Base-by-base conservation (phyloP, 371 early-diverging fungal species). In the Mortierella sp. region DNA sequence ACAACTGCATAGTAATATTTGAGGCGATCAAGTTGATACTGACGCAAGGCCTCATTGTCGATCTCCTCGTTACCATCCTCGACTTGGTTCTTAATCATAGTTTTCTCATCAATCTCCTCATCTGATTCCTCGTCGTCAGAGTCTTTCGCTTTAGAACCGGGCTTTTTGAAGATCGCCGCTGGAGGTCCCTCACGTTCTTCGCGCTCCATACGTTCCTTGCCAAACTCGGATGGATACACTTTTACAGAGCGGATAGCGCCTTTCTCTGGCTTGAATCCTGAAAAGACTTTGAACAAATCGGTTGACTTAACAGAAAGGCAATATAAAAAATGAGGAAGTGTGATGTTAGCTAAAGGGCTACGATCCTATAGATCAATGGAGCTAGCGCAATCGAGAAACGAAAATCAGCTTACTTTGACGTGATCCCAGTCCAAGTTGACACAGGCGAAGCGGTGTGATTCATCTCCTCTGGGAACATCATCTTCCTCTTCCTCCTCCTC, bases 381-480 rank as follows among this genome's bases (percentile, higher is more conserved):
- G 8, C 14, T 6, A 22, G 26, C 55, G 30, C 39, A 3, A 52
- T 18, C 5, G 12, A 26, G 20, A 39, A 24, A 18, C 6, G 16
- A 32, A 9, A 12, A n/a, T 26, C 10, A 0, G 11, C 22, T 32
- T 79, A 78, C 84, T 75, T 90, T 93, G 63, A 97, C 87, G 60
- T 97, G 91, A 74, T 97, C 97, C 99, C 99, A 98, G 86, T 99
- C 99, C 92, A 99, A 84, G 75, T 98, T 98, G 24, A 99, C 95
- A 22, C 92, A 90, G 16, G 98, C 99, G 62, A 99, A 89, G 30
- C 99, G 88, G 30, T 86, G 85, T 0, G 98, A 94, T 62, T 95
- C 95, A 8, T 96, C 97, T 43, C 97, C 97, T 45, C 86, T 86
- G 5, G 94, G 93, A 47, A 96, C 90, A 59, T 89, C 78, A 59